Conservation (phyloP, 768 basidiomycete genomes). For the Lactarius hatsudake region DNA sequence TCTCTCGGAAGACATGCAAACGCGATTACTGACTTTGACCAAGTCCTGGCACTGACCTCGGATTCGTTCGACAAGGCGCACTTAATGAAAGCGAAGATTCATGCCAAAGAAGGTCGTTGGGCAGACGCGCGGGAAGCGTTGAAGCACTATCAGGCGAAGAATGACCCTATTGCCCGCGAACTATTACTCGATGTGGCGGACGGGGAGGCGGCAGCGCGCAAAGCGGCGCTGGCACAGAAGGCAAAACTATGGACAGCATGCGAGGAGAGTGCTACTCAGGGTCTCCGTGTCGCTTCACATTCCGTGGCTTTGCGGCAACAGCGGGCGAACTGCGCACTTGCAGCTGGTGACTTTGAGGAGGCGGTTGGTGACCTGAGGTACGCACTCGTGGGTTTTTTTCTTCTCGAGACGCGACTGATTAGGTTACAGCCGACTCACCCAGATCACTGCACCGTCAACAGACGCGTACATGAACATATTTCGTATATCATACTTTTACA, state of each 20-base stretch:
- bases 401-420: not conserved
- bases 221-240: conserved; percentile 59
- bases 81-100: conserved; percentile 84
- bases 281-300: conserved; percentile 70
- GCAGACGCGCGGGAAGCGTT: conserved; percentile 57
- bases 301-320: conserved; percentile 63
- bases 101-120: conserved; percentile 79
- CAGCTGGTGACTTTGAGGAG: conserved; percentile 77
- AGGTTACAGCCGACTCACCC: conserved; percentile 63
- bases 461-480: conserved; percentile 69
- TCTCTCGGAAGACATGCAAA: conserved; percentile 67
- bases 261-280: conserved; percentile 68
- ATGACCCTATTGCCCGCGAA: conserved; percentile 53
- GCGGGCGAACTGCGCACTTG: conserved; percentile 75
- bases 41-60: conserved; percentile 71
- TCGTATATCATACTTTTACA: conserved; percentile 78
- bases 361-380: conserved; percentile 82
- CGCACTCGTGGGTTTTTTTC: conserved; percentile 32
- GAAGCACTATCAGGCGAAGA: conserved; percentile 52
- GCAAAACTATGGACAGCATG: conserved; percentile 79
- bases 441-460: conserved; percentile 68
- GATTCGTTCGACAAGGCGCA: conserved; percentile 78
- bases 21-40: conserved; percentile 84
- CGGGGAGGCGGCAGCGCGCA: conserved; percentile 57
- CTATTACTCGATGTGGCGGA: conserved; percentile 56